Evolutionary conservation across 78 protist genomes (phyloP).

Genomic region (Planoprotostelium fungivorum): DNA sequence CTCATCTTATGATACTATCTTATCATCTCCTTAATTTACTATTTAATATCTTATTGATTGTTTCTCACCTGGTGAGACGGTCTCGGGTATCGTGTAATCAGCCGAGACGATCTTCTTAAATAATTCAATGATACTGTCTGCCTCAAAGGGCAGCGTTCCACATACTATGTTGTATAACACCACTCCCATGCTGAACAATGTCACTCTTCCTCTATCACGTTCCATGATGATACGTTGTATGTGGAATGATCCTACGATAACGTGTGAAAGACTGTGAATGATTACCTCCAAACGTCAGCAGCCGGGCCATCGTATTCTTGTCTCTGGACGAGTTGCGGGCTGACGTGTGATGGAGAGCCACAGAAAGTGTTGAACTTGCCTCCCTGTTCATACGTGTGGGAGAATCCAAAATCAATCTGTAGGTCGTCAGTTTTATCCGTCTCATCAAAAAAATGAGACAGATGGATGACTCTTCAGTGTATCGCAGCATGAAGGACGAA

Average conservation of each 20-base stretch:
- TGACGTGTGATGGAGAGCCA: conserved; percentile 84
- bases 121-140: conserved; percentile 84
- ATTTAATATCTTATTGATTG: background rate
- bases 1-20: background rate
- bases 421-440: background rate
- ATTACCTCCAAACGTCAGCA: conserved; percentile 87
- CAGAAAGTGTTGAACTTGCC: conserved; percentile 78
- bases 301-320: conserved; percentile 77
- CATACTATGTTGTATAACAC: conserved; percentile 92
- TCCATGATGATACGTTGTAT: too few relatives aligned
- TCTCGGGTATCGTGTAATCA: conserved; percentile 50
- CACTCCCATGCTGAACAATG: conserved; percentile 76
- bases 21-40: background rate
- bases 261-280: too few relatives aligned
- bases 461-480: too few relatives aligned
- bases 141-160: conserved; percentile 98
- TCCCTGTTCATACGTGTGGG: conserved; percentile 65
- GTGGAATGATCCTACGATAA: too few relatives aligned
- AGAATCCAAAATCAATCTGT: conserved; percentile 84
- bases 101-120: conserved; percentile 86
- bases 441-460: background rate
- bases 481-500: too few relatives aligned
- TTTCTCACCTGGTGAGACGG: conserved; percentile 33
- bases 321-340: conserved; percentile 77
- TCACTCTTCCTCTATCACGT: too few relatives aligned